Conservation (phyloP, 1,284 basidiomycete species). For the Schizophyllum amplum region DNA sequence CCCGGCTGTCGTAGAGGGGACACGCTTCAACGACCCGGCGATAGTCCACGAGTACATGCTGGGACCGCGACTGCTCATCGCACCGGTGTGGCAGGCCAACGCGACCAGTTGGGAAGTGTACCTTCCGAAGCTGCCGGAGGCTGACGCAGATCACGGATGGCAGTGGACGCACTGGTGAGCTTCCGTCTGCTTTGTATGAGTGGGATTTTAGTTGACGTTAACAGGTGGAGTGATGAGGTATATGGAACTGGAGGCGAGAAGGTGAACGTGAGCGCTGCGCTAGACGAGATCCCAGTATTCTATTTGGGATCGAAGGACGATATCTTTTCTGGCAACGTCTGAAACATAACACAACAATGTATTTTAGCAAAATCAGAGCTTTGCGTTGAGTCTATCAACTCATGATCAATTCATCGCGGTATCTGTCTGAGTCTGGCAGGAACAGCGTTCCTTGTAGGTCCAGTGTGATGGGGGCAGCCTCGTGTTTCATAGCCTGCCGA, state of each 20-base stretch:
- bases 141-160: constrained; percentile 15
- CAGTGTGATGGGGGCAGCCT: background rate
- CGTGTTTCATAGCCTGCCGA: background rate
- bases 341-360: background rate
- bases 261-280: constrained; percentile 24
- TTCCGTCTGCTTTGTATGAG: background rate
- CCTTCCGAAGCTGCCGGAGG: constrained; percentile 22
- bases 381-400: background rate
- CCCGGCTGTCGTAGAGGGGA: constrained; percentile 22
- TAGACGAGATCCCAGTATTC: constrained; percentile 32
- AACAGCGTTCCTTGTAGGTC: background rate
- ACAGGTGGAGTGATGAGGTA: constrained; percentile 29
- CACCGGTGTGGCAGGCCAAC: constrained; percentile 26
- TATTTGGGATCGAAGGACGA: constrained; percentile 27
- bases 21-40: constrained; percentile 23
- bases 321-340: constrained; percentile 25
- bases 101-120: constrained; percentile 28
- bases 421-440: no score
- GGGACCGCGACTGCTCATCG: constrained; percentile 27
- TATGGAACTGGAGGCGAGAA: constrained; percentile 24
- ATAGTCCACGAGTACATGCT: constrained; percentile 32
- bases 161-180: constrained; percentile 30
- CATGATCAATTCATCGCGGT: no score
- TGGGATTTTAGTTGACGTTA: constrained; percentile 1
- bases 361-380: background rate